Base-by-base conservation (phyloP, 2,329 filamentous ascomycete genomes). In the Aspergillus novoparasiticus region DNA sequence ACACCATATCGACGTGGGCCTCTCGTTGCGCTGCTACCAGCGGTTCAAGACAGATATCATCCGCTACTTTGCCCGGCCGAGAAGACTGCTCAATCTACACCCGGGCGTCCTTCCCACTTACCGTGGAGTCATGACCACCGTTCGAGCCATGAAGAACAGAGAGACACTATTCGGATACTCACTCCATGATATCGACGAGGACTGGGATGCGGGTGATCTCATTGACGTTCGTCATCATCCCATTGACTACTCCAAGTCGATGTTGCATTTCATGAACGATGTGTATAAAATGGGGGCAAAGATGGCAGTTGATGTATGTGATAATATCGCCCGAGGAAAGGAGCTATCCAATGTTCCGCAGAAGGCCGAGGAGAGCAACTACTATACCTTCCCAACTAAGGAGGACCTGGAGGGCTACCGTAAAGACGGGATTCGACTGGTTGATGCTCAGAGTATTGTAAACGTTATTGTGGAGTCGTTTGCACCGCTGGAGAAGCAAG, bases 1-100 rank as follows among this genome's bases (percentile, higher is more conserved):
- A 12, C 48, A 64, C 23, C 56, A 58, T 48, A 59, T 64, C 34
- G 62, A 64, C 23, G 23, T 64, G 12, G 62, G 62, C 16, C 30
- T 64, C n/a, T 64, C 55, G 1, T 23, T 64, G 12, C 21, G 39
- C n/a, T 56, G 62, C 30, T 45, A 45, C 36, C 59, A 51, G 14
- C n/a, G n/a, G 14, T 48, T 62, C 23, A 46, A 45, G n/a, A 41
- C 30, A 26, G 62, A 58, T 21, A 61, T 50, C 4, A 45, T 46
- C 12, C 36, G 61, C 48, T 62, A 58, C 43, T 62, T 61, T 34
- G 58, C 56, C 1, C 16, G 23, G 26, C 56, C 62, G 11, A 46
- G 50, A 9, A 26, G 32, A 23, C 43, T 64, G 2, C 56, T 64
- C 8, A 50, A 50, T 26, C 39, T 64, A 4, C 39, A 59, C 9